phyloP scores from a whole-genome alignment of 2,329 filamentous ascomycete genomes.

The Arthrobotrys pseudoclavata region DNA sequence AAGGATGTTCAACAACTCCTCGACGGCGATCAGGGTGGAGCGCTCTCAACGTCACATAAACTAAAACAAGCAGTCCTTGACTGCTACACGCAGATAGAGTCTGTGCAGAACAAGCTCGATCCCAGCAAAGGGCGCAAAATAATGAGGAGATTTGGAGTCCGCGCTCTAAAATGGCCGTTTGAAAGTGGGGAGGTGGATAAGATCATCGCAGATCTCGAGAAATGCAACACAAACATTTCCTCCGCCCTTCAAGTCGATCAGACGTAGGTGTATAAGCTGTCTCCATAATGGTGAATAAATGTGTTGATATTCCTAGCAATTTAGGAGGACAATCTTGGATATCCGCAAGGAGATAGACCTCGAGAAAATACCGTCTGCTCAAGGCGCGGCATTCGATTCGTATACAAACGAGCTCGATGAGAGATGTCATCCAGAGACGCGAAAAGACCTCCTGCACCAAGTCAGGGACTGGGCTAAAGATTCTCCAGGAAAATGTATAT shows the following conservation, averaged over 20 bases:
- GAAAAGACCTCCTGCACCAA: conserved; percentile 61
- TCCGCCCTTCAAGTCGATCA: conserved; percentile 64
- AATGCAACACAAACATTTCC: conserved; percentile 63
- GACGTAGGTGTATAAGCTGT: conserved; percentile 61
- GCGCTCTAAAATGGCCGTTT: too few relatives aligned
- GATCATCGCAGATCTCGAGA: conserved; percentile 60
- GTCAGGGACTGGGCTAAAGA: conserved; percentile 56
- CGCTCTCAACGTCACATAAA: too few relatives aligned
- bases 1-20: background rate
- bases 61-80: too few relatives aligned
- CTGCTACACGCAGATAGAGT: too few relatives aligned
- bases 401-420: conserved; percentile 58
- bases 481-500: conserved; percentile 58
- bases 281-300: background rate
- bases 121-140: too few relatives aligned
- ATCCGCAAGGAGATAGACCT: conserved; percentile 35
- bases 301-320: background rate
- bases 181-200: conserved; percentile 54
- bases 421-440: conserved; percentile 61
- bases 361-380: conserved; percentile 30
- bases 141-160: too few relatives aligned
- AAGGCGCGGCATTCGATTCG: conserved; percentile 61
- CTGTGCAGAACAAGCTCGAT: too few relatives aligned
- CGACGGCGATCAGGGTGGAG: too few relatives aligned
- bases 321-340: conserved; percentile 3